Evolutionary conservation across 169 alveolate species (phyloP), one percentile per base, ranked within the genome.

Genomic region (Plasmodium reichenowi): DNA sequence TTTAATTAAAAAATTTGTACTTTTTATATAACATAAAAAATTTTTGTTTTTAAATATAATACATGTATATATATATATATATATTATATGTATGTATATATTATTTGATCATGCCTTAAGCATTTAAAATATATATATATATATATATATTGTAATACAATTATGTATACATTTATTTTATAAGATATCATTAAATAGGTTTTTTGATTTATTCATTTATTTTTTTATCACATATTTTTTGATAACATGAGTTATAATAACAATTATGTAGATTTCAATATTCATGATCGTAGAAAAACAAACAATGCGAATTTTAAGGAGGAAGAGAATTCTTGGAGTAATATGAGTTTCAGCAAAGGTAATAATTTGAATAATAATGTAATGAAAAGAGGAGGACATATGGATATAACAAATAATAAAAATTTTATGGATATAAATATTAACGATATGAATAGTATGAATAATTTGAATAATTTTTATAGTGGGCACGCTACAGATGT

Each of bases 221-320:
- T 32, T 32, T 4, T 32, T 66, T 67, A 24, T n/a, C 32, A 12
- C n/a, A n/a, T 67, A 56, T 8, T 4, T 75, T 62, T 75, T 54
- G 22, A 76, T 58, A 45, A 32, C 45, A 76, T 76, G 88, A 76
- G 66, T 67, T 66, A 64, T 20, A 80, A 80, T 72, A 52, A 54
- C 29, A 67, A 47, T 60, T 80, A 80, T 66, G 72, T 45, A 22
- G 83, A 68, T 3, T 17, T 45, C 50, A 67, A 67, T 26, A 56
- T 80, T 15, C 90, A 80, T 9, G 90, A 58, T 13, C 29, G 90
- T 58, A 54, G 90, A 29, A 80, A 80, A 29, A 80, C 15, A 15
- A 80, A 80, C 63, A 80, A 80, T 67, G 80, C 63, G 1, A 80
- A 48, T 43, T 9, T 47, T 22, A 52, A 12, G 43, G 56, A 68